Base-by-base conservation (phyloP, 768 basidiomycete genomes). In the Tylopilus felleus region DNA sequence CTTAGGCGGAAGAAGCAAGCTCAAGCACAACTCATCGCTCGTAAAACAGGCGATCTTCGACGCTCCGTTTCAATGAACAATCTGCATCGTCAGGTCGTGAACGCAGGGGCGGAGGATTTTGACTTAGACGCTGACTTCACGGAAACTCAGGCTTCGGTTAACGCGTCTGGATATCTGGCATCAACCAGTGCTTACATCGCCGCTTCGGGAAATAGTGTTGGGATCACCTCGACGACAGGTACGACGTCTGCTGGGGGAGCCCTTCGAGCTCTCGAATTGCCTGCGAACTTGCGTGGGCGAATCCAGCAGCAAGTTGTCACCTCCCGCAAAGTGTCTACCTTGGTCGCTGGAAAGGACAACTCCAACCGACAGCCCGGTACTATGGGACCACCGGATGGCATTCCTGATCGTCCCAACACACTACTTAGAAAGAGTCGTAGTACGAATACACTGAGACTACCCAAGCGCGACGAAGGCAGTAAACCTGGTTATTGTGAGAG, bases 401-500 rank as follows among this genome's bases (percentile, higher is more conserved):
- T 88, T 52, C 84, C 86, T 8, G 77, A 77, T 31, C 77, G 78
- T 40, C 76, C 75, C 21, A 71, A 72, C 35, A 56, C 77, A 41
- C 48, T 73, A 25, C 73, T 93, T 47, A 79, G 82, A 64, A 93
- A 89, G 72, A 88, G 88, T 65, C 82, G 83, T 59, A 93, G 90
- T 60, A 91, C 88, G 48, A 89, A 89, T 65, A 89, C 86, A 2
- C 71, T 92, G 44, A 78, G 80, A 63, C 74, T 89, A 51, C 84
- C 88, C 8, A 85, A 82, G 65, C 83, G 90, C 36, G 90, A 93
- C 53, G 93, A 96, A 73, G 85, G 84, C 17, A 83, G 80, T 58
- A 98, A 97, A 64, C 88, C 95, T 5, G 97, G 97, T 5, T 98
- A 98, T 71, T 99, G 97, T 70, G 97, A 99, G 71, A 95, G 93